Evolutionary conservation across 768 basidiomycete species (phyloP), one percentile per base, ranked within the genome.

Genomic region (Lanmaoa pseudosensibilis): DNA sequence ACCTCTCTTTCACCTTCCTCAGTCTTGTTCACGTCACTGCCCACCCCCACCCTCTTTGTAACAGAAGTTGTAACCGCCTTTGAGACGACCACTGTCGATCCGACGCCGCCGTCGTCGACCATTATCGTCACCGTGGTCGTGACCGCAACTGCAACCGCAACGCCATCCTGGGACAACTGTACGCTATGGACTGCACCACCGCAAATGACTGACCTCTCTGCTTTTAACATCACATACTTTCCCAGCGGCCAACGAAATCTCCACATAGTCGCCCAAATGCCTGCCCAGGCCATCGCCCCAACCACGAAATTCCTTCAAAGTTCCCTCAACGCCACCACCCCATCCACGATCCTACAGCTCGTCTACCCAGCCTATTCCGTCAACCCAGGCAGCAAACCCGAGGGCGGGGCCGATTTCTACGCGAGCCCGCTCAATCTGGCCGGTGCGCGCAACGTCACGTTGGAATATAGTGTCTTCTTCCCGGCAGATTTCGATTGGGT

Each of bases 391-490:
- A 78, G 76, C 41, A 71, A 76, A 25, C 87, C 88, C 3, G 71
- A 78, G 57, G 91, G 91, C 36, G 91, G 91, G 2, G 82, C 87
- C 0, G 83, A 90, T 61, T 92, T 93, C 68, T 84, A 82, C 60
- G 78, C 83, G 8, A 54, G 62, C 2, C 83, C 82, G 2, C 63
- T 81, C 32, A 66, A 81, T 25, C 65, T 88, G 16, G 48, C 73
- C 0, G 44, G 65, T 19, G 86, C 84, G 9, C 61, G 55, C 23
- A 86, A 78, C 57, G 84, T 86, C 27, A 80, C 82, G 9, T 65
- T 90, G 43, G 72, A 64, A 21, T 95, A 93, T 68, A 84, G 83
- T 67, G 84, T 92, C 11, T 93, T 85, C 70, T 92, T 96, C 65
- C 89, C 88, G 0, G 57, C 51, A 0, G 80, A 84, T 57, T 95